Evolutionary conservation across 805 yeast species (phyloP).

Genomic region (Yarrowia sp.): DNA sequence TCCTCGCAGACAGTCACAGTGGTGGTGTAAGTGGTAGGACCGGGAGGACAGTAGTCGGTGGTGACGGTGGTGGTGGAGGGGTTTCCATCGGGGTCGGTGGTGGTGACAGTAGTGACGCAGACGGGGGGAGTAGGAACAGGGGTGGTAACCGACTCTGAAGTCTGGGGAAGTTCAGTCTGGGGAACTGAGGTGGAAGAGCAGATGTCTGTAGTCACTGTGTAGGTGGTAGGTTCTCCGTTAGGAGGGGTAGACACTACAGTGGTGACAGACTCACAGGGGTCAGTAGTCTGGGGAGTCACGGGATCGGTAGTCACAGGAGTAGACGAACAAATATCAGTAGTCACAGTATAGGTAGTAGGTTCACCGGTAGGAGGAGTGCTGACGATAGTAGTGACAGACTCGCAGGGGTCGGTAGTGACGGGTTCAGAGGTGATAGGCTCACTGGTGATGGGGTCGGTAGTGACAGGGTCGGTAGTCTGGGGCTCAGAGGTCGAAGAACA

Average conservation of each 20-base stretch:
- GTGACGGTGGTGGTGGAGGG: constrained; percentile 22
- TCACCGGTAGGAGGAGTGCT: constrained; percentile 5
- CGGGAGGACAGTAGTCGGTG: constrained; percentile 25
- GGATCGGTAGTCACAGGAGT: not conserved
- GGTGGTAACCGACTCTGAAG: not conserved
- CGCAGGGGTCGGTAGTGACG: not conserved
- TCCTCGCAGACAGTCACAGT: constrained; percentile 11
- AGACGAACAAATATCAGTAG: constrained; percentile 1
- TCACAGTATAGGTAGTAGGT: constrained; percentile 11
- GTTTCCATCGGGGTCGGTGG: constrained; percentile 12
- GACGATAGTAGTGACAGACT: not conserved
- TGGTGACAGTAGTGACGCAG: constrained; percentile 7
- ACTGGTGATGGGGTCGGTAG: not conserved
- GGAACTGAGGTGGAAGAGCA: not conserved
- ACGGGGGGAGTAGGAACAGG: not conserved
- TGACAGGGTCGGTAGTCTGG: not conserved
- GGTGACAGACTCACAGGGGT: no score
- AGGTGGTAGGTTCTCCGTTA: no score
- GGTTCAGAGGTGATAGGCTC: not conserved
- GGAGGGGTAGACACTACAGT: no score
- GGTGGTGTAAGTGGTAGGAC: constrained; percentile 3
- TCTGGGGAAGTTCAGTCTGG: constrained; percentile 16
- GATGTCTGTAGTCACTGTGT: no score
- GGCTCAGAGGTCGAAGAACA: not conserved
- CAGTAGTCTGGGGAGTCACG: not conserved